Evolutionary conservation across 2,329 filamentous ascomycete species (phyloP), one percentile per base, ranked within the genome.

Genomic region (Aspergillus sp.): DNA sequence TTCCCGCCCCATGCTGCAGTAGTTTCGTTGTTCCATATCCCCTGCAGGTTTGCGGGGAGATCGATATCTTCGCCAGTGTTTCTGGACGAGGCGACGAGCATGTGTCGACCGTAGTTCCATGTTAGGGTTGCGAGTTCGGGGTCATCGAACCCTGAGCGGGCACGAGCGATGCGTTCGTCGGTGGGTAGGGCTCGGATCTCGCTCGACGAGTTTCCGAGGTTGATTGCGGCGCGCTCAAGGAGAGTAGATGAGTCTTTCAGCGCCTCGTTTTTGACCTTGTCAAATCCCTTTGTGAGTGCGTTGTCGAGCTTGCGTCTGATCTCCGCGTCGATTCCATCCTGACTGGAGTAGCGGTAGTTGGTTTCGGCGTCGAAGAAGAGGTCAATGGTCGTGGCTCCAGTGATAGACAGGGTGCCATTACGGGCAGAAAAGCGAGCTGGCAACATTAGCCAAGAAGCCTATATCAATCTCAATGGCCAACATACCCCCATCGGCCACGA

Each of bases 1-100:
- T 56, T 56, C n/a, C 55, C 55, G 7, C 55, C 55, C 55, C 55
- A 56, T 6, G 55, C 46, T 8, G 55, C 23, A 1, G 55, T 45
- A 2, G 55, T 56, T 7, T 41, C 17, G 41, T 50, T 56, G 19
- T 56, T 56, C 55, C 55, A 56, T 12, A 52, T 56, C 4, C 47
- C 39, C 47, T 56, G 55, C 12, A 56, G 48, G 31, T 52, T 52
- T 19, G 55, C 47, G 0, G 48, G 55, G 3, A 56, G 41, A 12
- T 51, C 39, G 21, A 56, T 46, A n/a, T 39, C 41, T 23, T 43
- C 27, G 12, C 6, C 31, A 3, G 47, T 56, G 33, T 46, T 44
- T 14, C 55, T 48, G 3, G 55, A 56, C 2, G 55, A 56, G 2
- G 55, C 47, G 4, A 52, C 48, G 4, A 56, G 40, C 2, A 56